Evolutionary conservation across 2,329 filamentous ascomycete species (phyloP).

Genomic region (Colletotrichum tofieldiae): DNA sequence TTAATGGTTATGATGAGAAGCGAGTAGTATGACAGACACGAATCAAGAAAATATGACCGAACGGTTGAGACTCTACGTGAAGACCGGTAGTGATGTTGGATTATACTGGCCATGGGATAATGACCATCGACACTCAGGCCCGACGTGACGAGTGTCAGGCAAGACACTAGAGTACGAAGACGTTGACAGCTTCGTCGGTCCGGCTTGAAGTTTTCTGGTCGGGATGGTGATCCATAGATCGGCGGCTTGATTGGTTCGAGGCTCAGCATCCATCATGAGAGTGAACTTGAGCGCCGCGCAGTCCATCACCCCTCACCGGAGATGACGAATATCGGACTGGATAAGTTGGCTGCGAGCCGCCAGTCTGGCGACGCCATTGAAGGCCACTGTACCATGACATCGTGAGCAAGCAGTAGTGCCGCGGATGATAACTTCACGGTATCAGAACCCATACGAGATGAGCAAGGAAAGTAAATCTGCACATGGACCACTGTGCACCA

Average conservation of each 20-base stretch:
- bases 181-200: no score
- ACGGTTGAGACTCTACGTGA: neutral
- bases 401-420: neutral
- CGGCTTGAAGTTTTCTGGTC: no score
- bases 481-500: neutral
- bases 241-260: neutral
- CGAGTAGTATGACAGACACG: no score
- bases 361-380: neutral
- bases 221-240: neutral
- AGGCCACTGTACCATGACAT: neutral
- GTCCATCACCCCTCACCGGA: no score
- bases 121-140: neutral
- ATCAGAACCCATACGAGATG: neutral
- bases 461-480: neutral
- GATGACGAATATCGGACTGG: neutral
- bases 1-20: neutral
- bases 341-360: neutral
- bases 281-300: neutral
- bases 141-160: neutral
- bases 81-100: neutral
- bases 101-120: no score
- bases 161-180: no score
- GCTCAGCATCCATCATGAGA: neutral
- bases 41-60: neutral
- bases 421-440: neutral